Evolutionary conservation across 2,329 filamentous ascomycete genomes (phyloP), one percentile per base, ranked within the genome.

Genomic region (Leptodontidium sp.): DNA sequence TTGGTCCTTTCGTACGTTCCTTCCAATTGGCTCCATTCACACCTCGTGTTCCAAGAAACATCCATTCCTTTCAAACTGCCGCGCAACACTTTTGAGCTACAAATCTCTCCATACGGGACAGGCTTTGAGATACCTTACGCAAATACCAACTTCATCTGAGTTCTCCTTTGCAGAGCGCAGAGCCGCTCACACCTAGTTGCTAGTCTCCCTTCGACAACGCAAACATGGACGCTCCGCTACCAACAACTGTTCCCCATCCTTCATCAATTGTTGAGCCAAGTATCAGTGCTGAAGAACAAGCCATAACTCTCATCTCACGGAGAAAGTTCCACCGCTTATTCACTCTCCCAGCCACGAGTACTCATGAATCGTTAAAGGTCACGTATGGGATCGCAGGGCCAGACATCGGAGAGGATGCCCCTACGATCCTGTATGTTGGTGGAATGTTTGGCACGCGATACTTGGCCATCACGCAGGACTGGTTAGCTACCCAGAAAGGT

Each of bases 381-480:
- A 74, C 72, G 2, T 78, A 75, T 58, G 69, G 74, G 8, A 70
- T 77, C 29, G 72, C 70, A 32, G 77, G 77, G 9, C 57, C 65
- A 9, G 72, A 71, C n/a, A 26, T 72, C 40, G 74, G 71, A 11
- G 70, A 70, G n/a, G 70, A 74, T 67, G 74, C 71, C 12, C 75
- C 75, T 2, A 77, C 75, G 2, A 73, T 82, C 29, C 70, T 83
- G 11, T 82, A 80, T 69, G 77, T 78, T 61, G 76, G 74, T 9
- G 80, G 79, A 2, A 81, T 83, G 80, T 80, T 81, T 69, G 78
- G 77, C 1, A 75, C 70, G 5, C 71, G 82, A 67, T 82, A 75
- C 68, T 21, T 75, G 4, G 72, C 71, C 17, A 43, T 77, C 6
- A 49, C 65, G 3, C 71, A 78, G 49, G 74, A 83, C 67, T 72